Evolutionary conservation across 495 filamentous ascomycete genomes (phyloP), one percentile per base, ranked within the genome.

Genomic region (Xylona heveae): DNA sequence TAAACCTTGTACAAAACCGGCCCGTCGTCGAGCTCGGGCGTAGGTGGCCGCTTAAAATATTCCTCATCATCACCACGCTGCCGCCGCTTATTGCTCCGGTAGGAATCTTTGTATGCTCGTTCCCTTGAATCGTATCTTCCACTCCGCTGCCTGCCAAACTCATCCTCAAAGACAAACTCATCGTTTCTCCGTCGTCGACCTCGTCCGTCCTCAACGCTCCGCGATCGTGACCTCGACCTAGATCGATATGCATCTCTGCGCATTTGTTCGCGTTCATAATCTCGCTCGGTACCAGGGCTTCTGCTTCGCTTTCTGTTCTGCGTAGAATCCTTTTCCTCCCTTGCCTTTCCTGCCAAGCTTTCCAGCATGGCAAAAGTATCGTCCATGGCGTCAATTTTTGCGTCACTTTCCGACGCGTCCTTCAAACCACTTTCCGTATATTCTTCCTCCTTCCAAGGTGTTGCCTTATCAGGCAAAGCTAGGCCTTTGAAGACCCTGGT

Each of bases 281-380:
- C 63, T 37, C 30, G 10, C 4, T 71, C 74, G 28, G 65, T 61
- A 1, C 69, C 65, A 3, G 79, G 77, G 42, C 77, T 84, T 41
- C 71, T 59, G 40, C 71, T 78, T 41, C 79, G 64, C 50, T 81
- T 90, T 40, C 69, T 53, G 33, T 51, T 59, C 16, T 51, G 42
- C 15, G 42, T 23, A 21, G 38, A 42, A 23, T 61, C 36, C 44
- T 53, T 42, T 38, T 55, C 46, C 35, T 60, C 43, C 47, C 54
- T 57, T 24, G 58, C 54, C 39, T 85, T 84, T 9, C 71, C 66
- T 32, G 80, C 83, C 24, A 95, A 57, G 12, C 76, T 74, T 48
- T 95, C 90, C 14, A 99, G 54, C 49, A 85, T 66, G 3, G 81
- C 82, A 46, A 99, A 71, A 5, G 88, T 92, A 51, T 99, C 90